phyloP scores from a whole-genome alignment of 306 rosid species.

The Trichosanthes truncata region DNA sequence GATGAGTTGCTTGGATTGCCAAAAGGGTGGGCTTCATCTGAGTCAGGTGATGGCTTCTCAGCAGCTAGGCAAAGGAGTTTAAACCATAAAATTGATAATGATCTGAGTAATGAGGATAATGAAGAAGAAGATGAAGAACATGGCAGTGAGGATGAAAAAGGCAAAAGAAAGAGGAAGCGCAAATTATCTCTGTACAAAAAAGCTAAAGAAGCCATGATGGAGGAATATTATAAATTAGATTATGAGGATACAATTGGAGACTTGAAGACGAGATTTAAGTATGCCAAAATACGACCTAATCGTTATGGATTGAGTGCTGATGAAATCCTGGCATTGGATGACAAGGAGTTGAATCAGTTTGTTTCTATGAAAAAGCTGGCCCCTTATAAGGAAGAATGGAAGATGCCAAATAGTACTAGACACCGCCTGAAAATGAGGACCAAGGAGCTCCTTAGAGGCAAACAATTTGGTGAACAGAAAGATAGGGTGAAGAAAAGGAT shows the following conservation, averaged over 20 bases:
- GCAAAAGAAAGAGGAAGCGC: conserved; percentile 57
- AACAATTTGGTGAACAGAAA: conserved; percentile 19
- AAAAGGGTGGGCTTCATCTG: conserved; percentile 51
- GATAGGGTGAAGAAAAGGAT: conserved; percentile 22
- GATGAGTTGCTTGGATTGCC: conserved; percentile 82
- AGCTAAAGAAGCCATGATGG: conserved; percentile 80
- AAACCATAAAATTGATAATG: conserved; percentile 35
- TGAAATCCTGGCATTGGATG: conserved; percentile 57
- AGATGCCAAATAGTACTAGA: conserved; percentile 52
- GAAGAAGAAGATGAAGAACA: conserved; percentile 10
- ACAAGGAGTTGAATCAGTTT: conserved; percentile 69
- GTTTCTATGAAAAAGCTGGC: conserved; percentile 79
- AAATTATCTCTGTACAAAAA: conserved; percentile 69
- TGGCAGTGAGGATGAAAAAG: conserved; percentile 26
- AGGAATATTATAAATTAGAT: conserved; percentile 79
- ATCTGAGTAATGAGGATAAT: conserved; percentile 11
- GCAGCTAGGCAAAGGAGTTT: conserved; percentile 55
- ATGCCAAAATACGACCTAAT: conserved; percentile 60
- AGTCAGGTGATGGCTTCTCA: conserved; percentile 49
- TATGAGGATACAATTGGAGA: conserved; percentile 86
- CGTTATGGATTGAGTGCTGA: conserved; percentile 50
- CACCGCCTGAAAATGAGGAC: conserved; percentile 48
- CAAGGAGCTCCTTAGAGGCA: conserved; percentile 37
- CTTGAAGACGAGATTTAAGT: conserved; percentile 84
- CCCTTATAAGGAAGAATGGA: conserved; percentile 73